A percentile compares a stretch with the other conserved stretches of the same genome.
These are phyloP conservation scores for Voacanga thouarsii DNA, from an alignment of 257 asterid genomes.

Conservation along the genomic window DNA sequence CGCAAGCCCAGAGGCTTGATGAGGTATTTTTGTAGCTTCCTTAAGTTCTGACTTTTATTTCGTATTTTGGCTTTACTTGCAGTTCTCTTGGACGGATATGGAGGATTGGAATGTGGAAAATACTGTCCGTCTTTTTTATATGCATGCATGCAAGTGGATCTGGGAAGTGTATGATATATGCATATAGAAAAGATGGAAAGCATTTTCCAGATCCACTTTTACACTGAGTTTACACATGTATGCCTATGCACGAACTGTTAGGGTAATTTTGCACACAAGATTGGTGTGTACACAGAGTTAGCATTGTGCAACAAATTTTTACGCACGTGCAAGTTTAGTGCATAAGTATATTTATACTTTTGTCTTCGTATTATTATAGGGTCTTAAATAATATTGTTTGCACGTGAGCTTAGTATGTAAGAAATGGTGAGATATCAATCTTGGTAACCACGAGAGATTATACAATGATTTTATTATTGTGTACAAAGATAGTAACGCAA, in stretches of 20 bases:
- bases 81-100: neutral
- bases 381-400: too few relatives aligned
- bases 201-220: too few relatives aligned
- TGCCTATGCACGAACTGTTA: neutral
- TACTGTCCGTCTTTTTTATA: too few relatives aligned
- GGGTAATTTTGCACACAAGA: neutral
- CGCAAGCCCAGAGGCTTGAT: conserved; percentile 24
- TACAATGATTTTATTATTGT: neutral
- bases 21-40: conserved; percentile 35
- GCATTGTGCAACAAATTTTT: neutral
- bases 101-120: neutral
- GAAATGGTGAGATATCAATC: too few relatives aligned
- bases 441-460: neutral
- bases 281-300: neutral
- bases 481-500: neutral
- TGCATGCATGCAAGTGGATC: too few relatives aligned
- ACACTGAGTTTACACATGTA: neutral
- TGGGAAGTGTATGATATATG: too few relatives aligned
- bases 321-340: neutral
- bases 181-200: too few relatives aligned
- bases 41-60: neutral
- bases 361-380: too few relatives aligned
- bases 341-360: too few relatives aligned
- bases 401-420: too few relatives aligned
- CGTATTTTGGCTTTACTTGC: neutral